A percentile compares a stretch with the other conserved stretches of the same genome.
Evolutionary conservation across 2,329 filamentous ascomycete genomes (phyloP).

Genomic region (Ambrosiella beaveri): DNA sequence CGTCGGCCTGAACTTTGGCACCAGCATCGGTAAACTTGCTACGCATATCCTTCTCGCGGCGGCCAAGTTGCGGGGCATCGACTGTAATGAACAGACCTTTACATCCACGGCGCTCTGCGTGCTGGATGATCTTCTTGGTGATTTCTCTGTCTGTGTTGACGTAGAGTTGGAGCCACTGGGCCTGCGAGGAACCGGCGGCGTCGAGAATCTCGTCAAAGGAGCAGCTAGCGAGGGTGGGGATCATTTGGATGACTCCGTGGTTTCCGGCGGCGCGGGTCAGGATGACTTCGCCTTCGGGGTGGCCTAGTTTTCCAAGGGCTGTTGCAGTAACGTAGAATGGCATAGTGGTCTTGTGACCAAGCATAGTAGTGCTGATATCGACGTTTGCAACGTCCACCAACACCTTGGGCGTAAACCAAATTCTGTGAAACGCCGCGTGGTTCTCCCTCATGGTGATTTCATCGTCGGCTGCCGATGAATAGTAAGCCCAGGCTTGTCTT

Average conservation of each 20-base stretch:
- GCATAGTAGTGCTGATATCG: slow-evolving; percentile 81
- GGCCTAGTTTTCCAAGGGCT: slow-evolving; percentile 82
- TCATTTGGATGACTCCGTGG: slow-evolving; percentile 95
- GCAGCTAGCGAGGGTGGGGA: slow-evolving; percentile 89
- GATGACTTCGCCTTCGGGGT: slow-evolving; percentile 85
- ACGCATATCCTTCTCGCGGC: slow-evolving; percentile 96
- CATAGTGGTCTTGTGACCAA: slow-evolving; percentile 65
- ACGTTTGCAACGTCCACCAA: slow-evolving; percentile 80
- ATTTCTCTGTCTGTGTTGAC: slow-evolving; percentile 91
- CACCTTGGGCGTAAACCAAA: slow-evolving; percentile 84
- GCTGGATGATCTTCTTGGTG: slow-evolving; percentile 75
- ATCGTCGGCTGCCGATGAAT: slow-evolving; percentile 63
- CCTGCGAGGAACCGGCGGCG: slow-evolving; percentile 46
- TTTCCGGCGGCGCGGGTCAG: slow-evolving; percentile 69
- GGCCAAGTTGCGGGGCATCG: slow-evolving; percentile 85
- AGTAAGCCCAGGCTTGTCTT: slow-evolving; percentile 93
- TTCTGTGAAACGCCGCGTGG: slow-evolving; percentile 87
- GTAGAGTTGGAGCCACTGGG: slow-evolving; percentile 94
- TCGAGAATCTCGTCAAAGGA: slow-evolving; percentile 96
- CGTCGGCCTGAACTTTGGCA: slow-evolving; percentile 55
- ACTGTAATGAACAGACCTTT: slow-evolving; percentile 97
- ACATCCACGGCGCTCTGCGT: slow-evolving; percentile 83
- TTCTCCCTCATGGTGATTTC: slow-evolving; percentile 78
- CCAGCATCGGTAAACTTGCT: slow-evolving; percentile 75
- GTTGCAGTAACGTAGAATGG: slow-evolving; percentile 97